Percentiles rank a stretch among this genome's conserved stretches.
Evolutionary conservation across 1,139 yeast genomes (phyloP).

Genomic region (Candida tropicalis): DNA sequence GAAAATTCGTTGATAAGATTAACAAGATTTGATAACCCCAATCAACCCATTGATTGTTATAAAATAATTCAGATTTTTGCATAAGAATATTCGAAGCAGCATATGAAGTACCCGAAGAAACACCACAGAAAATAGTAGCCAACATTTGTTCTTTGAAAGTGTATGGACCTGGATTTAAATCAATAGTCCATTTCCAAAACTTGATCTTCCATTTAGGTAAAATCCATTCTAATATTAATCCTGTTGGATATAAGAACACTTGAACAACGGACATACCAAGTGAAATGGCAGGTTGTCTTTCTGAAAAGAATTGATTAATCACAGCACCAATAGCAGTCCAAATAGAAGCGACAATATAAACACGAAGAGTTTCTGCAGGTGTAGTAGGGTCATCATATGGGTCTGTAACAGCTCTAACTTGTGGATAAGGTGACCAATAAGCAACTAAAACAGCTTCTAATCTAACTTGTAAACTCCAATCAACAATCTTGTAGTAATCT

Average conservation of each 20-base stretch:
- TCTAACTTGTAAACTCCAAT: constrained; percentile 33
- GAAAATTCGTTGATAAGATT: constrained; percentile 54
- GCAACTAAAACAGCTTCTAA: constrained; percentile 49
- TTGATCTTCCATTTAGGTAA: constrained; percentile 24
- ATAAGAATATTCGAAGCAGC: constrained; percentile 23
- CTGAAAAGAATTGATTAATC: constrained; percentile 58
- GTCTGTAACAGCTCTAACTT: constrained; percentile 60
- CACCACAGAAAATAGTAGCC: constrained; percentile 11
- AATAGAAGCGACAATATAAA: constrained; percentile 52
- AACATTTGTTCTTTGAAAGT: constrained; percentile 31
- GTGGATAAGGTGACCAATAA: constrained; percentile 64
- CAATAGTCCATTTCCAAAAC: constrained; percentile 15
- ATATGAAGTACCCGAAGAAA: constrained; percentile 32
- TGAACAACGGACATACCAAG: constrained; percentile 40
- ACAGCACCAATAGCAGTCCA: constrained; percentile 57
- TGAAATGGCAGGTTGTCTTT: constrained; percentile 55
- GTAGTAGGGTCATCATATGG: constrained; percentile 53
- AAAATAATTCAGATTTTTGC: constrained; percentile 37
- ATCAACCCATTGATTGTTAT: constrained; percentile 45
- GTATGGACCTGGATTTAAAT: constrained; percentile 34
- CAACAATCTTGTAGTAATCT: constrained; percentile 10
- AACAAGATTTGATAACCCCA: constrained; percentile 55
- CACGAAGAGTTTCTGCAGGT: constrained; percentile 59
- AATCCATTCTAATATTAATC: constrained; percentile 20
- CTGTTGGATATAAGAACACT: constrained; percentile 27